Percentiles rank a stretch among this genome's conserved stretches.
These are phyloP conservation scores for Leptographium galeiforme DNA, from an alignment of 2,329 filamentous ascomycete species.

Conservation along the genomic window DNA sequence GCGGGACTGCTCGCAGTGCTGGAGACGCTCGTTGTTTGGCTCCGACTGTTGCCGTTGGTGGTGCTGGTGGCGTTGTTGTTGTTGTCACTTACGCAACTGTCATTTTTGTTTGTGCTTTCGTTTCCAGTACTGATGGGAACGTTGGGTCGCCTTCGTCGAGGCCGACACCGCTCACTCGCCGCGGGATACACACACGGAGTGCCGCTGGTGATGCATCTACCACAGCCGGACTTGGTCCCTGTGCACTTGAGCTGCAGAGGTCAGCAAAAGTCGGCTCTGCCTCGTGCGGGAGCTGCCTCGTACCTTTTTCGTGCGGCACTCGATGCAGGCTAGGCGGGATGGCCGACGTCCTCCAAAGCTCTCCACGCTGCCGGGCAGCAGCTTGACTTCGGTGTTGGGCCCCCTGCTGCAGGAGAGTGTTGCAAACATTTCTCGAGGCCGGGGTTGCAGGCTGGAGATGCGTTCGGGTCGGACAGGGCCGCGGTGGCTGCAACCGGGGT, in stretches of 20 bases:
- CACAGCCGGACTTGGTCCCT: not conserved
- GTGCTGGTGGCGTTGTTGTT: not conserved
- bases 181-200: not conserved
- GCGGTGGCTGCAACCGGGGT: not conserved
- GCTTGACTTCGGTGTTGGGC: not conserved
- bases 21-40: too few relatives aligned
- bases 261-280: not conserved
- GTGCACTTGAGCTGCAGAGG: not conserved
- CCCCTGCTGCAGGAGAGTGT: not conserved
- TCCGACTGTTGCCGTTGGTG: not conserved
- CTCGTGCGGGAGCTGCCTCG: not conserved
- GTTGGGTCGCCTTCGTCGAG: not conserved
- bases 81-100: too few relatives aligned
- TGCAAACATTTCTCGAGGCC: not conserved
- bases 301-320: not conserved
- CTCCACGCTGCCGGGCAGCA: not conserved
- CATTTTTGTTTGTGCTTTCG: too few relatives aligned
- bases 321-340: not conserved
- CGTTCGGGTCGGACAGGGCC: not conserved
- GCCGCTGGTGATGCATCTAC: not conserved
- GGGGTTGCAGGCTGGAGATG: not conserved
- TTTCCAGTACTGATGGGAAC: too few relatives aligned
- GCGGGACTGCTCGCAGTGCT: not conserved
- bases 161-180: not conserved
- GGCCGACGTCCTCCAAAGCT: not conserved